Evolutionary conservation across 1,284 basidiomycete species (phyloP).

Genomic region (Melampsora americana): DNA sequence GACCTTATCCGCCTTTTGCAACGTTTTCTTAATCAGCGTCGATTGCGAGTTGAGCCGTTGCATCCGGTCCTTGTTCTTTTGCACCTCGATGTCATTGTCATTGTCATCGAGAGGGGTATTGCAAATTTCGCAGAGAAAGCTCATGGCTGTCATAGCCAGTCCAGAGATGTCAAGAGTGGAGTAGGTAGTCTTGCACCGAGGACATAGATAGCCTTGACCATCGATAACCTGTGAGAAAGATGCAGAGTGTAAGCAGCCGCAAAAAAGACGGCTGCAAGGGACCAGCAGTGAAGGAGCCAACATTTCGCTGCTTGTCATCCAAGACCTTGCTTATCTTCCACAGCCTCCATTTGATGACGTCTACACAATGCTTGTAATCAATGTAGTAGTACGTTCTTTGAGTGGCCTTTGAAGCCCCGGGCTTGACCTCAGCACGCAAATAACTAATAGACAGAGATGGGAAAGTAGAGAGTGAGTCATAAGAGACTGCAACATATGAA

Average conservation of each 20-base stretch:
- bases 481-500: background rate
- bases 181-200: slow-evolving; percentile 79
- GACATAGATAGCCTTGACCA: slow-evolving; percentile 92
- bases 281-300: slow-evolving; percentile 11
- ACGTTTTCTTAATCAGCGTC: slow-evolving; percentile 75
- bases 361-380: slow-evolving; percentile 89
- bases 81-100: slow-evolving; percentile 78
- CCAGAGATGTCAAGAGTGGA: slow-evolving; percentile 80
- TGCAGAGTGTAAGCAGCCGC: background rate
- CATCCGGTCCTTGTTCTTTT: slow-evolving; percentile 86
- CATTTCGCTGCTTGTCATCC: slow-evolving; percentile 76
- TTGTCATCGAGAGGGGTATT: slow-evolving; percentile 77
- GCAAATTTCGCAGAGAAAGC: slow-evolving; percentile 70
- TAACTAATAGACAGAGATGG: slow-evolving; percentile 13
- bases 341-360: slow-evolving; percentile 95
- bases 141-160: slow-evolving; percentile 61
- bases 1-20: slow-evolving; percentile 86
- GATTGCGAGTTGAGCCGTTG: slow-evolving; percentile 91
- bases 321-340: slow-evolving; percentile 89
- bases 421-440: slow-evolving; percentile 37
- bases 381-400: slow-evolving; percentile 89
- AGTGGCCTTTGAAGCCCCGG: slow-evolving; percentile 38
- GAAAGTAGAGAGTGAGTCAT: background rate
- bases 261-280: slow-evolving; percentile 4
- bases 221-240: slow-evolving; percentile 65